Percentiles rank a stretch among this genome's conserved stretches.
These are phyloP conservation scores for Phytopythium oedochilum DNA, from an alignment of 352 stramenopile species.

Conservation along the genomic window DNA sequence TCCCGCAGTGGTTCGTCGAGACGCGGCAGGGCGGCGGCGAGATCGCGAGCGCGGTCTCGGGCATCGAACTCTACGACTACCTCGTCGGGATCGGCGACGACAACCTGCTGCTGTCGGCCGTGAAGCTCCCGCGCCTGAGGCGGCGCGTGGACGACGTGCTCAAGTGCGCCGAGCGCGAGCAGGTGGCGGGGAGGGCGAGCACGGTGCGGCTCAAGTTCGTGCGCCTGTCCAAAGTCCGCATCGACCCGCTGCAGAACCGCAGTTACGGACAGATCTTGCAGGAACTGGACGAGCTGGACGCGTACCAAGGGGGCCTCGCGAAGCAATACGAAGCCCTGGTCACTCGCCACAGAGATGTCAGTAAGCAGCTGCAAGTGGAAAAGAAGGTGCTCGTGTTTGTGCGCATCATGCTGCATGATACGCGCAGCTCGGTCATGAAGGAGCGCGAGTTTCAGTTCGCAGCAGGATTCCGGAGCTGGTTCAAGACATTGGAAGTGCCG, in stretches of 20 bases:
- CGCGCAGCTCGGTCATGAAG: conserved; percentile 24
- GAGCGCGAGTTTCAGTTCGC: conserved; percentile 50
- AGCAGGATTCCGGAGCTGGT: conserved; percentile 52
- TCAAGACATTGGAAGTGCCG: conserved; percentile 5
- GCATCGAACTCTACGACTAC: conserved; percentile 92
- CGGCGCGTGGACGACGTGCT: conserved; percentile 27
- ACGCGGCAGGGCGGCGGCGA: conserved; percentile 9
- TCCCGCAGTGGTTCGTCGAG: conserved; percentile 26
- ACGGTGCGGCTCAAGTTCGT: conserved; percentile 57
- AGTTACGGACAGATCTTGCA: conserved; percentile 47
- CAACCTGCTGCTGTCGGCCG: conserved; percentile 45
- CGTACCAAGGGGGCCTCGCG: conserved; percentile 20
- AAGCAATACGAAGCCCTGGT: conserved; percentile 38
- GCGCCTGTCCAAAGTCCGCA: conserved; percentile 34
- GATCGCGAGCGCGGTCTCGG: conserved; percentile 58
- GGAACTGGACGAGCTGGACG: conserved; percentile 36
- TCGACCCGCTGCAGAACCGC: conserved; percentile 26
- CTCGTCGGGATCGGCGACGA: conserved; percentile 72
- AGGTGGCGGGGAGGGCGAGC: conserved; percentile 9
- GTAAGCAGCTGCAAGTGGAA: conserved; percentile 41
- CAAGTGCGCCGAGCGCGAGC: conserved; percentile 15
- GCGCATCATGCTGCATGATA: conserved; percentile 34
- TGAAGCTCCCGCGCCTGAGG: conserved; percentile 36
- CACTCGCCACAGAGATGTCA: conserved; percentile 25
- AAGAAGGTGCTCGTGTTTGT: conserved; percentile 66